Evolutionary conservation across 495 filamentous ascomycete species (phyloP).

Genomic region (Neurospora hispaniola): DNA sequence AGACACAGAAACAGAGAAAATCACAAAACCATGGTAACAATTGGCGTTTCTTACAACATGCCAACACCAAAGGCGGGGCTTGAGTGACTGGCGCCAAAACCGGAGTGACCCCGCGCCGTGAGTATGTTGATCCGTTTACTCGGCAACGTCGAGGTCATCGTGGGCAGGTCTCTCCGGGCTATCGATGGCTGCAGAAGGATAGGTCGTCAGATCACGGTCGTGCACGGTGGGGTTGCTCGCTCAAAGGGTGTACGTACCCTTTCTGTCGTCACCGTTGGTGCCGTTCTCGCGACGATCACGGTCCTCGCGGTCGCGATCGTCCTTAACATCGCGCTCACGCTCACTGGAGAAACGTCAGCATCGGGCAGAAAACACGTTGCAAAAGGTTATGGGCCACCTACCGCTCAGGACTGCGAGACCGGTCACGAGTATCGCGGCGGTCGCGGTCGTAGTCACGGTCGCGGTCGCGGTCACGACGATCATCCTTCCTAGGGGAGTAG

Average conservation of each 20-base stretch:
- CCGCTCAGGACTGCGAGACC: slow-evolving; percentile 64
- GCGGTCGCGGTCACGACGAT: slow-evolving; percentile 75
- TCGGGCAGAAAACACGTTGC: slow-evolving; percentile 2
- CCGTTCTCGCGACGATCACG: slow-evolving; percentile 54
- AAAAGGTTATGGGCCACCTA: slow-evolving; percentile 34
- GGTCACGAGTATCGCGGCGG: slow-evolving; percentile 58
- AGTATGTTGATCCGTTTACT: slow-evolving; percentile 41
- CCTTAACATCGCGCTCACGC: slow-evolving; percentile 42
- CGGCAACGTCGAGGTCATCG: slow-evolving; percentile 94
- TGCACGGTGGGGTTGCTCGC: slow-evolving; percentile 1
- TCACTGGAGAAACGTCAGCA: slow-evolving; percentile 25
- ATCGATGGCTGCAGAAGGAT: slow-evolving; percentile 43
- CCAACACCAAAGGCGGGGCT: background rate
- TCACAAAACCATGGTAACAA: background rate
- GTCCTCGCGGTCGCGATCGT: slow-evolving; percentile 47
- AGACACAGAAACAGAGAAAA: background rate
- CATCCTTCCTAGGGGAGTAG: slow-evolving; percentile 85
- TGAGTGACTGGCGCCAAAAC: background rate
- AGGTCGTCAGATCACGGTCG: slow-evolving; percentile 10
- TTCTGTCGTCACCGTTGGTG: slow-evolving; percentile 73
- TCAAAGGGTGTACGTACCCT: slow-evolving; percentile 50
- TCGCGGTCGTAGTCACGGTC: slow-evolving; percentile 72
- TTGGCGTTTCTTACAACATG: background rate
- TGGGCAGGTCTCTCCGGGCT: slow-evolving; percentile 68
- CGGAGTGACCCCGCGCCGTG: background rate